Percentiles rank a stretch among this genome's conserved stretches.
Evolutionary conservation across 148 eudicot genomes (phyloP).

Genomic region (Silene conica): DNA sequence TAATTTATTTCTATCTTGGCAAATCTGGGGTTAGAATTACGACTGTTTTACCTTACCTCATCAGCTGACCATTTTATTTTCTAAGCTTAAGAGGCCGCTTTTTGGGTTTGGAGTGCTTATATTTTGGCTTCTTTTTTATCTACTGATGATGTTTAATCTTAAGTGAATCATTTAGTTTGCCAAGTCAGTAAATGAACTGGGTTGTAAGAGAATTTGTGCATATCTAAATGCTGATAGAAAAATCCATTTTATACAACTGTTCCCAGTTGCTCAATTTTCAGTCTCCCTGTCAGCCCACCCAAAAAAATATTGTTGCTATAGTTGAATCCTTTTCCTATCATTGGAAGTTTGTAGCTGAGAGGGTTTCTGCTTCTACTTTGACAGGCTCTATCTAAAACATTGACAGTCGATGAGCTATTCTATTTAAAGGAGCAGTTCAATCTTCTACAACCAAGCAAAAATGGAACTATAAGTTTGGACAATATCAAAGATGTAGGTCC

Average conservation of each 20-base stretch:
- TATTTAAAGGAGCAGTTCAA: slow-evolving; percentile 83
- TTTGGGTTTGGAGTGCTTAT: neutral
- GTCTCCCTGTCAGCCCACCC: neutral
- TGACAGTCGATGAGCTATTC: slow-evolving; percentile 75
- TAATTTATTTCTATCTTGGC: neutral
- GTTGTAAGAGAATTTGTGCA: neutral
- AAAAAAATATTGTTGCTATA: neutral
- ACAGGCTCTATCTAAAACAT: slow-evolving; percentile 90
- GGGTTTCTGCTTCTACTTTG: neutral
- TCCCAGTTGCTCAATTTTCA: neutral
- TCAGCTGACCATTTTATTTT: neutral
- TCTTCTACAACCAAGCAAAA: slow-evolving; percentile 73
- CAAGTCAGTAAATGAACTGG: neutral
- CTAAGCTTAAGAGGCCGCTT: neutral
- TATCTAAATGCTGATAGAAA: neutral
- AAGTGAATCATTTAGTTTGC: neutral
- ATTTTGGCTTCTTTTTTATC: neutral
- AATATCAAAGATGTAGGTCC: slow-evolving; percentile 71
- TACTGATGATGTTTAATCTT: neutral
- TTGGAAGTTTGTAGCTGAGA: neutral
- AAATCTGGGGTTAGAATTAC: too few relatives aligned
- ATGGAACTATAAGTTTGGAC: slow-evolving; percentile 76
- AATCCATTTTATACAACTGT: neutral
- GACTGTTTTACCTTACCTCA: neutral
- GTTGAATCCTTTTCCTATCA: neutral